Evolutionary conservation across 108 stramenopile genomes (phyloP), one percentile per base, ranked within the genome.

Genomic region (Thalassiosira profunda): DNA sequence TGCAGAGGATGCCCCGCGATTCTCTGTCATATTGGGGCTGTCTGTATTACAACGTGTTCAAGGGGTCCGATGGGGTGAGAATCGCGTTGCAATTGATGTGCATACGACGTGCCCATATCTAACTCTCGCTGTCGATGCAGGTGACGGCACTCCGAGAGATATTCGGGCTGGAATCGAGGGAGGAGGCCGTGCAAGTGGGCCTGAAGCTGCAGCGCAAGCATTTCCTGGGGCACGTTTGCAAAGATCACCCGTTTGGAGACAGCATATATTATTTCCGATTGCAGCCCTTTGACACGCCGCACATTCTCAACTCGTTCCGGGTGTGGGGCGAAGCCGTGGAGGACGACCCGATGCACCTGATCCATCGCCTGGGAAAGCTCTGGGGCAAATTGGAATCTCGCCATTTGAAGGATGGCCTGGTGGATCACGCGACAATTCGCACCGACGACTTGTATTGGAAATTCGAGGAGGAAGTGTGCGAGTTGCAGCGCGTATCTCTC

Each of bases 401-500:
- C 5, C 65, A 59, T 40, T 37, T 65, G 10, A 63, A 67, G 10
- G 41, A 74, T 17, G 83, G 78, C 14, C 43, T 63, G n/a, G 61
- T 85, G 3, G 72, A 88, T 41, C 77, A 85, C 44, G 34, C 48
- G 9, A 58, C 52, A 3, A 23, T 72, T 18, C 40, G 43, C 20
- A 42, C 53, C 11, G 67, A 83, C 46, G 45, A 59, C 0, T 15
- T 46, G 29, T 83, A 73, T 29, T 64, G 58, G 41, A 58, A 41
- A 20, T 89, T 89, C 48, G 87, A 89, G 68, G 83, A 85, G 46
- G 84, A 80, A 4, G 68, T 68, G 21, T 89, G 87, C 59, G 76
- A 80, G 30, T 63, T 89, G 5, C 87, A 89, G 67, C 48, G 60
- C 23, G 53, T 84, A 12, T 46, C 67, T 25, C 4, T 87, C 36